Percentiles rank a stretch among this genome's conserved stretches.
Evolutionary conservation across 2,329 filamentous ascomycete species (phyloP).

Genomic region (Fusarium sp.): DNA sequence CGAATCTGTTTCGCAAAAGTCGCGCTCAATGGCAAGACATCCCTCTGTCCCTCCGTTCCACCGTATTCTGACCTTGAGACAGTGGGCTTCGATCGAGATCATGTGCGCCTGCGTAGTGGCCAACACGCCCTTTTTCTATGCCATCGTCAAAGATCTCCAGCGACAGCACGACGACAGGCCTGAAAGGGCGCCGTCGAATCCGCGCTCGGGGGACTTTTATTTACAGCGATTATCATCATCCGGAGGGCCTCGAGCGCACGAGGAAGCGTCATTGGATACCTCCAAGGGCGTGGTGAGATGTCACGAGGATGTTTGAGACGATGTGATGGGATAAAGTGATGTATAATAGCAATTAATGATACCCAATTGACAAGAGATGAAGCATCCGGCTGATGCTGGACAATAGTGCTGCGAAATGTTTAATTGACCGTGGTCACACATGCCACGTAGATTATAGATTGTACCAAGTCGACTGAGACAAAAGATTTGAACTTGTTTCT

Average conservation of each 20-base stretch:
- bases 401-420: too few relatives aligned
- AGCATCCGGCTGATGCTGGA: too few relatives aligned
- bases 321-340: background rate
- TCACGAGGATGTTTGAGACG: constrained; percentile 5
- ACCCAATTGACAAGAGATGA: constrained; percentile 10
- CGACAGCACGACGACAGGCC: constrained; percentile 39
- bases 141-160: constrained; percentile 42
- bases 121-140: constrained; percentile 46
- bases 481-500: too few relatives aligned
- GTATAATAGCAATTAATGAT: constrained; percentile 10
- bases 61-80: background rate
- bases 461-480: too few relatives aligned
- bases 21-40: constrained; percentile 43
- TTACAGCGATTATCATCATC: constrained; percentile 30
- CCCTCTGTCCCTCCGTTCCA: too few relatives aligned
- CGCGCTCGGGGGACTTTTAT: constrained; percentile 15
- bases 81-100: constrained; percentile 49
- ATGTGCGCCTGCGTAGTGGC: constrained; percentile 47
- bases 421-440: too few relatives aligned
- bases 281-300: constrained; percentile 11
- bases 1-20: constrained; percentile 43
- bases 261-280: background rate
- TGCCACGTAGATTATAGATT: too few relatives aligned
- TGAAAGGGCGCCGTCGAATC: constrained; percentile 20
- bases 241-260: background rate